Evolutionary conservation across 306 rosid species (phyloP).

Genomic region (Casuarina cunninghamiana): DNA sequence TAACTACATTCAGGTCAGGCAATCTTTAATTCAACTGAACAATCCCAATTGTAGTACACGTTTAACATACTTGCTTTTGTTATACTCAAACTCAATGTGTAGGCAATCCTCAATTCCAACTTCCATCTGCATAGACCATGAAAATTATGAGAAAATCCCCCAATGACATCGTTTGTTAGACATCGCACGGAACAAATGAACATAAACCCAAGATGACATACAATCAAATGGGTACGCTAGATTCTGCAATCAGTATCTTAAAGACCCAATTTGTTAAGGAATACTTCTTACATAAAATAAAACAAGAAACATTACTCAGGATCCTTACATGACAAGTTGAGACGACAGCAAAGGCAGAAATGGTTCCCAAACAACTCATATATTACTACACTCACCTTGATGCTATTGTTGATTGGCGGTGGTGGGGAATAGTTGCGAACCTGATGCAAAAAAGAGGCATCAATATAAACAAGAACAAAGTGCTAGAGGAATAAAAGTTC

Average conservation of each 20-base stretch:
- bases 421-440: constrained; percentile 87
- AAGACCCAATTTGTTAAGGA: not conserved
- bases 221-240: constrained; percentile 20
- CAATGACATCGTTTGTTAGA: constrained; percentile 15
- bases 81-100: constrained; percentile 96
- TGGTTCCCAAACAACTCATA: constrained; percentile 11
- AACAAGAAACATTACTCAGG: not conserved
- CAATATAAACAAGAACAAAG: constrained; percentile 23
- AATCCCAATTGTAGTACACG: constrained; percentile 25
- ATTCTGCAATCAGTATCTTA: not conserved
- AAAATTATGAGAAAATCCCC: constrained; percentile 4
- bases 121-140: constrained; percentile 70
- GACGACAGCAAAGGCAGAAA: not conserved
- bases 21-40: not conserved
- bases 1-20: not conserved
- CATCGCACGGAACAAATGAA: constrained; percentile 18
- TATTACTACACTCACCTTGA: constrained; percentile 69
- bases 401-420: constrained; percentile 92
- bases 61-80: constrained; percentile 91
- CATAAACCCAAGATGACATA: constrained; percentile 17
- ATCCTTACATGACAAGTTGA: not conserved
- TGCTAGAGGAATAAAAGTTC: not conserved
- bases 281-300: not conserved
- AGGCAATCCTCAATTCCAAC: constrained; percentile 99
- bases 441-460: constrained; percentile 44